A percentile compares a stretch with the other conserved stretches of the same genome.
These are phyloP conservation scores for Endoconidiophora polonica DNA, from an alignment of 2,329 filamentous ascomycete species.

Conservation along the genomic window DNA sequence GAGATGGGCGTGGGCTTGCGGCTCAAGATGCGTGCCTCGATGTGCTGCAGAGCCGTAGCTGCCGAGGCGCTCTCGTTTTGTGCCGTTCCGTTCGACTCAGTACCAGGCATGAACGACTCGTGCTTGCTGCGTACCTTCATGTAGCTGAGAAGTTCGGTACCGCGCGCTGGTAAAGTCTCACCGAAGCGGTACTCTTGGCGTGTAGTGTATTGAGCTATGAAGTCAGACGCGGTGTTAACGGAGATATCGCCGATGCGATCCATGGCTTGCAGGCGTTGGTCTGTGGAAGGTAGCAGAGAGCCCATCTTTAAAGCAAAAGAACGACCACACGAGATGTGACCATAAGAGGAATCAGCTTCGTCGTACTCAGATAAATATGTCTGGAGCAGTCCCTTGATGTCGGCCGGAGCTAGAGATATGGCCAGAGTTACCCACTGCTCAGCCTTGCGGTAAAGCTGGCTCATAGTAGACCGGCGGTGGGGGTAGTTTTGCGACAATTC, in stretches of 20 bases:
- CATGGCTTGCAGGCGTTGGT: constrained; percentile 71
- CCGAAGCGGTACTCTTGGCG: constrained; percentile 89
- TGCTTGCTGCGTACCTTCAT: constrained; percentile 35
- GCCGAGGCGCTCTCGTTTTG: constrained; percentile 36
- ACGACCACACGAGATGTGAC: constrained; percentile 77
- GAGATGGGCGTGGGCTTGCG: constrained; percentile 53
- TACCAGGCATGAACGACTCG: constrained; percentile 33
- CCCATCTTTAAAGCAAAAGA: constrained; percentile 93
- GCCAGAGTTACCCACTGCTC: constrained; percentile 65
- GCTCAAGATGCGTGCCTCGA: constrained; percentile 53
- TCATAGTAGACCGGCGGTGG: constrained; percentile 64
- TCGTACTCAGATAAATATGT: constrained; percentile 93
- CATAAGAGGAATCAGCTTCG: constrained; percentile 67
- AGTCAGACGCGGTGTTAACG: constrained; percentile 87
- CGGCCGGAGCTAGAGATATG: constrained; percentile 71
- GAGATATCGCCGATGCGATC: constrained; percentile 55
- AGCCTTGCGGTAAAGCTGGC: constrained; percentile 59
- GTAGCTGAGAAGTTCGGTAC: constrained; percentile 43
- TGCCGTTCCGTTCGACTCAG: constrained; percentile 1
- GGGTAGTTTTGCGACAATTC: constrained; percentile 88
- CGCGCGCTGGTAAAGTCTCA: constrained; percentile 54
- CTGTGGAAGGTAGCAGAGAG: constrained; percentile 65
- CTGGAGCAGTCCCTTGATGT: constrained; percentile 88
- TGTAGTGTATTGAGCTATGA: constrained; percentile 91
- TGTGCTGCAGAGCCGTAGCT: constrained; percentile 49